Conservation (phyloP, 2,329 filamentous ascomycete species). For the Akanthomyces uredinophilus region DNA sequence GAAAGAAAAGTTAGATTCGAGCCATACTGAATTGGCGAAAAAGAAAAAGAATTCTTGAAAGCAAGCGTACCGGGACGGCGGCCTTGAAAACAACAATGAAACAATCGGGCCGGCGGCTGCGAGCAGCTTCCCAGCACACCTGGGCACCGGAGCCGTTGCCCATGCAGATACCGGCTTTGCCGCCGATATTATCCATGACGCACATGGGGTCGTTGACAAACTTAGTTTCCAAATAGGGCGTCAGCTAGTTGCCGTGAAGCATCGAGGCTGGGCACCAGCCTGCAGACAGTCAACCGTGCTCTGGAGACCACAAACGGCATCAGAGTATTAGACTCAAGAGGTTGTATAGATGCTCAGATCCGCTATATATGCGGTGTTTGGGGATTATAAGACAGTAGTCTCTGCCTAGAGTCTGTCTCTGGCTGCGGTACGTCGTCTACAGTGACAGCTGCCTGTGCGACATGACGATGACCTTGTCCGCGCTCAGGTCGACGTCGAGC, state of each 20-base stretch:
- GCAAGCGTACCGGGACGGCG: conserved; percentile 7
- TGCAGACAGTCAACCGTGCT: no score
- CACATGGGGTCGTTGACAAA: conserved; percentile 12
- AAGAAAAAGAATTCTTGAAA: no score
- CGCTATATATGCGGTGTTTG: conserved; percentile 9
- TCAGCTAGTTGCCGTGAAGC: no score
- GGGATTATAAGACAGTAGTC: conserved; percentile 14
- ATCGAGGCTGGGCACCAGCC: no score
- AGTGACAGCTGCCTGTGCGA: conserved; percentile 13
- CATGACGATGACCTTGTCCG: conserved; percentile 14
- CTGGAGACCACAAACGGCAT: no score
- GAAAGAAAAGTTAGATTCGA: no score
- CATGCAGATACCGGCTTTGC: conserved; percentile 12
- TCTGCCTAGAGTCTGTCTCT: conserved; percentile 10
- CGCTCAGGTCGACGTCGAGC: conserved; percentile 14
- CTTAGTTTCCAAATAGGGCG: no score
- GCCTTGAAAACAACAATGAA: conserved; percentile 15
- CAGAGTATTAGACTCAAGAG: conserved; percentile 15
- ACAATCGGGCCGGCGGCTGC: conserved; percentile 12
- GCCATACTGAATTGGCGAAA: no score
- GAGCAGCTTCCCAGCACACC: conserved; percentile 15
- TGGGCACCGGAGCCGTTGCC: conserved; percentile 16
- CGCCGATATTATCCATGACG: conserved; percentile 12
- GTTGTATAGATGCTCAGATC: conserved; percentile 10
- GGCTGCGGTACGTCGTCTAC: conserved; percentile 15